These are phyloP conservation scores for Septoria petroselini DNA, from an alignment of 2,329 filamentous ascomycete genomes.

Conservation along the genomic window DNA sequence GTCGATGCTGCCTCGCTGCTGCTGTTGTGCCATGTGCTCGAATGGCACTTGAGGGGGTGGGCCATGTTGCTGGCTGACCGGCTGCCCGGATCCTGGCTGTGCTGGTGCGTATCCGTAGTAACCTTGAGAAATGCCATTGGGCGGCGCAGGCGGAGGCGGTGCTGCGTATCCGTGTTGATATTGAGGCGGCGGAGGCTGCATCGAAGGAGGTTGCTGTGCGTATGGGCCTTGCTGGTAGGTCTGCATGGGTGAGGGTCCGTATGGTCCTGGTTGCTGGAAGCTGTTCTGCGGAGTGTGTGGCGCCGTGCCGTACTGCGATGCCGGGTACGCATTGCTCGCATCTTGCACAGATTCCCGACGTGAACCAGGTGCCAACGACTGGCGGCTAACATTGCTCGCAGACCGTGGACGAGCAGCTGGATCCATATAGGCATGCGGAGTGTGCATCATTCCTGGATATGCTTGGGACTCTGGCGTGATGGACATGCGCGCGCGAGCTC, in stretches of 20 bases:
- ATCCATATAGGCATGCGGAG: slow-evolving; percentile 34
- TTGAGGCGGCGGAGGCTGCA: slow-evolving; percentile 36
- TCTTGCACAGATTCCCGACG: slow-evolving; percentile 48
- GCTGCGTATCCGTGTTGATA: slow-evolving; percentile 30
- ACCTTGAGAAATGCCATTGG: slow-evolving; percentile 37
- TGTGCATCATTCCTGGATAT: slow-evolving; percentile 25
- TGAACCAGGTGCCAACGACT: slow-evolving; percentile 32
- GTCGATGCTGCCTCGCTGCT: slow-evolving; percentile 42
- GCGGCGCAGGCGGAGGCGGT: slow-evolving; percentile 26
- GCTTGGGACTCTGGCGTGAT: slow-evolving; percentile 35
- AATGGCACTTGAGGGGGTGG: slow-evolving; percentile 28
- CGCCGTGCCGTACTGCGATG: slow-evolving; percentile 40
- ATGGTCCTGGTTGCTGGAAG: slow-evolving; percentile 41
- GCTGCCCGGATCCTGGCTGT: slow-evolving; percentile 36
- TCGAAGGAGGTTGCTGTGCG: slow-evolving; percentile 35
- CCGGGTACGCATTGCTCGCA: slow-evolving; percentile 44
- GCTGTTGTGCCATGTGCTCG: slow-evolving; percentile 27
- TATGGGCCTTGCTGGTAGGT: slow-evolving; percentile 31
- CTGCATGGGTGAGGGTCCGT: slow-evolving; percentile 33
- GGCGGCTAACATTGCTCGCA: slow-evolving; percentile 40
- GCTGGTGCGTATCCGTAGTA: slow-evolving; percentile 42
- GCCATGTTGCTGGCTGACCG: slow-evolving; percentile 42
- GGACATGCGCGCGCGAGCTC: slow-evolving; percentile 47
- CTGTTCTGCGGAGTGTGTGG: slow-evolving; percentile 41
- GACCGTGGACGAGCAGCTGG: slow-evolving; percentile 39